These are phyloP conservation scores for Phaeosphaeria sp. DNA, from an alignment of 2,329 filamentous ascomycete genomes.

Conservation along the genomic window DNA sequence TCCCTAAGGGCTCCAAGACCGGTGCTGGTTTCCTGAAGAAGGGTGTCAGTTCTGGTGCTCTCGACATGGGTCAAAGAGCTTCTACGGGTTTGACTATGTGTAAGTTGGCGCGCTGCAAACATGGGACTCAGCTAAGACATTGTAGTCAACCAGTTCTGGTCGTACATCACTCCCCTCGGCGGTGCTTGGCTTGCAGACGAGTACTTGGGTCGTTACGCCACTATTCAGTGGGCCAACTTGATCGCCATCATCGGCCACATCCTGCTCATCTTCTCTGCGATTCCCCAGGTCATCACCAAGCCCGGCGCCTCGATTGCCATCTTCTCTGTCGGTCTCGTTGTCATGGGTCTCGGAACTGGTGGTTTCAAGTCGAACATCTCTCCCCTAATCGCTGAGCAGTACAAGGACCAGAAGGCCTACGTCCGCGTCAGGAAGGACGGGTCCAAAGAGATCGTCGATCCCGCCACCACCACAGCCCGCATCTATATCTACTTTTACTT, in stretches of 20 bases:
- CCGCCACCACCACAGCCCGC: constrained; percentile 69
- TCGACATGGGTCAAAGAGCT: constrained; percentile 63
- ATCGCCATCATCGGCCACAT: constrained; percentile 66
- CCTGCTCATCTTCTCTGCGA: constrained; percentile 63
- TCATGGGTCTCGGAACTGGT: constrained; percentile 72
- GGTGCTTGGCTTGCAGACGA: constrained; percentile 67
- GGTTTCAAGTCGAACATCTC: constrained; percentile 73
- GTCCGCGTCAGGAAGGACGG: constrained; percentile 38
- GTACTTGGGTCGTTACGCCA: constrained; percentile 67
- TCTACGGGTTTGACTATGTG: constrained; percentile 60
- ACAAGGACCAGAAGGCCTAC: constrained; percentile 38
- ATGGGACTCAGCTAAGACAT: background rate
- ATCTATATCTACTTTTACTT: constrained; percentile 58
- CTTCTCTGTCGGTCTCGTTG: constrained; percentile 63
- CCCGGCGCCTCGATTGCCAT: constrained; percentile 59
- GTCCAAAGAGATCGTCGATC: constrained; percentile 70
- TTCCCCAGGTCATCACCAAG: constrained; percentile 59
- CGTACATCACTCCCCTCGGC: constrained; percentile 64
- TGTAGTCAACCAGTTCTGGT: constrained; percentile 61
- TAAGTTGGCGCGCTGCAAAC: constrained; percentile 3
- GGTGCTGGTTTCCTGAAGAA: constrained; percentile 45
- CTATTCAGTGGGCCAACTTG: constrained; percentile 62
- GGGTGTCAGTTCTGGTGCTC: constrained; percentile 50
- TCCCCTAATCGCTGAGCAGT: constrained; percentile 67
- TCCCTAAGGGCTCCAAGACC: constrained; percentile 41